phyloP scores from a whole-genome alignment of 192 early-diverging fungal genomes.

The Mortierella alpina region DNA sequence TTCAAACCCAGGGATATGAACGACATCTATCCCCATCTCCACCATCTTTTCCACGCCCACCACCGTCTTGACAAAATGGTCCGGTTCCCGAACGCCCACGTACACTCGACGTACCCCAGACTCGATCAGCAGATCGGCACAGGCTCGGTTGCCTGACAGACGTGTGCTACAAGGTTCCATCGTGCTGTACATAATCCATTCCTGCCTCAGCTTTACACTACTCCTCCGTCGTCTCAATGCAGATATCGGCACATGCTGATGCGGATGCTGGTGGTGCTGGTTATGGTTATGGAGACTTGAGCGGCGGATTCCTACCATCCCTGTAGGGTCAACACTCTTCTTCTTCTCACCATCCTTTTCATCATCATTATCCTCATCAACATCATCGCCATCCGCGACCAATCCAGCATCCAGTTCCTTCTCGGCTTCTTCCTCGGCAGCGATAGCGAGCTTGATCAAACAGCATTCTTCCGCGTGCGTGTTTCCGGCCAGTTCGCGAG shows the following conservation, averaged over 20 bases:
- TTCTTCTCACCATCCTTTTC: neutral
- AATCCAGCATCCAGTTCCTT: neutral
- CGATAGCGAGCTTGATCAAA: slow-evolving; percentile 73
- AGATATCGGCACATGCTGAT: neutral
- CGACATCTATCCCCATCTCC: slow-evolving; percentile 79
- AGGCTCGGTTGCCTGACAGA: slow-evolving; percentile 79
- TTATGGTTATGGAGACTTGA: neutral
- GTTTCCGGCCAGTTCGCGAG: slow-evolving; percentile 95
- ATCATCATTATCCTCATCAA: neutral
- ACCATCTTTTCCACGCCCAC: slow-evolving; percentile 75
- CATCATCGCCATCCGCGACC: neutral
- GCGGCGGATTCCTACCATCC: neutral
- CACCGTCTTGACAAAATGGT: slow-evolving; percentile 84
- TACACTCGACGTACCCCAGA: slow-evolving; percentile 79
- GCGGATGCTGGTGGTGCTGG: neutral
- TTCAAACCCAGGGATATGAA: slow-evolving; percentile 75
- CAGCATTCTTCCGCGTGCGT: slow-evolving; percentile 96
- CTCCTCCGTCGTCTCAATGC: neutral
- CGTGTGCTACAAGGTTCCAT: slow-evolving; percentile 95
- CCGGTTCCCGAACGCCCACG: slow-evolving; percentile 89
- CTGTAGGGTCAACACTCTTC: too few species aligned
- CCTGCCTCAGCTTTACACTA: slow-evolving; percentile 51
- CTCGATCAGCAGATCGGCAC: slow-evolving; percentile 79
- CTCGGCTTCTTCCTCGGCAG: slow-evolving; percentile 2
- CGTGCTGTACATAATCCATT: slow-evolving; percentile 87